Evolutionary conservation across 2,329 filamentous ascomycete species (phyloP).

Genomic region (Epichloe scottii): DNA sequence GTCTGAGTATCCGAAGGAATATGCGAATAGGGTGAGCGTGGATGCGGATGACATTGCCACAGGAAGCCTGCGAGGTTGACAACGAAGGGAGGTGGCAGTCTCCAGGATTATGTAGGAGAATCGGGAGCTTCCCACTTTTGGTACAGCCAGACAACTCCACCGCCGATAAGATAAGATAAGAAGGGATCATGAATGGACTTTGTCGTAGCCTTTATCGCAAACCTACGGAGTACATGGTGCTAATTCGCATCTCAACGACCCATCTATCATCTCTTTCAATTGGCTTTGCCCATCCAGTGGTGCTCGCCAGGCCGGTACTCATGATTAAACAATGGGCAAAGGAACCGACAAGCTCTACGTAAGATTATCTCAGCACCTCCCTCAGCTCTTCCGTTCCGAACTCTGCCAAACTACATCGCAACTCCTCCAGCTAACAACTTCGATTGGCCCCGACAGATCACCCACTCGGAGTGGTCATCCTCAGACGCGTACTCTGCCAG

Average conservation of each 20-base stretch:
- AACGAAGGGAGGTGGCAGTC: neutral
- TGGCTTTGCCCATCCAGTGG: neutral
- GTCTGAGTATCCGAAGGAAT: neutral
- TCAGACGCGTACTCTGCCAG: slow-evolving; percentile 79
- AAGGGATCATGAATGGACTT: neutral
- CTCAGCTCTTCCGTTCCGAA: neutral
- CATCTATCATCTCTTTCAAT: neutral
- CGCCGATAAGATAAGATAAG: neutral
- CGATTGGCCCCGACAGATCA: slow-evolving; percentile 43
- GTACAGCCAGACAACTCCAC: neutral
- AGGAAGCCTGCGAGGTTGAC: neutral
- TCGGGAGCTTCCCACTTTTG: no score
- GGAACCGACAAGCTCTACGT: slow-evolving; percentile 35
- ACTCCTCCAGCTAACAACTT: neutral
- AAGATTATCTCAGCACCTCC: slow-evolving; percentile 6
- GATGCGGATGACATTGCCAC: neutral
- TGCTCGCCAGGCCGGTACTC: neutral
- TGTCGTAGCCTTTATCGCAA: neutral
- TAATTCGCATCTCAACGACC: neutral
- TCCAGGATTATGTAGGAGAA: neutral
- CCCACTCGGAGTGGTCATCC: slow-evolving; percentile 94
- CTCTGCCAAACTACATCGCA: neutral
- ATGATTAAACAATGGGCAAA: slow-evolving; percentile 23
- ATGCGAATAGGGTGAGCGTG: neutral
- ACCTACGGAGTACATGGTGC: neutral